Evolutionary conservation across 441 rosid genomes (phyloP).

Genomic region (Syzygium syzygioides): DNA sequence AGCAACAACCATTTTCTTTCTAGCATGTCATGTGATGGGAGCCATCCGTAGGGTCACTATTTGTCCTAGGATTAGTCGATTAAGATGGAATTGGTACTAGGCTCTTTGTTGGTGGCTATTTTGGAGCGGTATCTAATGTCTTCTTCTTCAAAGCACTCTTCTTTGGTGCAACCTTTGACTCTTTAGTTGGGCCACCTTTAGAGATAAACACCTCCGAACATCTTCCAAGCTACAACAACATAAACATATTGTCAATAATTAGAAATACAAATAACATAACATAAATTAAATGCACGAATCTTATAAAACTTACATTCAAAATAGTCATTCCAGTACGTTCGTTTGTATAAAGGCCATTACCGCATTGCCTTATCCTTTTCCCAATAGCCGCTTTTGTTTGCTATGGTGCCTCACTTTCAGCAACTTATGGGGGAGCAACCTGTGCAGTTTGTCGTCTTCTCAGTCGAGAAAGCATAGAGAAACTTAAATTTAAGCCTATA

Average conservation of each 20-base stretch:
- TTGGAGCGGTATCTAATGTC: background rate
- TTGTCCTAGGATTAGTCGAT: background rate
- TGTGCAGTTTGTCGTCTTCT: background rate
- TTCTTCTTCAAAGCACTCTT: background rate
- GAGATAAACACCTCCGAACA: background rate
- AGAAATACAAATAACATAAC: background rate
- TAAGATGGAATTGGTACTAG: background rate
- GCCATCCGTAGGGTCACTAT: background rate
- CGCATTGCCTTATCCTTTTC: background rate
- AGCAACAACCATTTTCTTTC: background rate
- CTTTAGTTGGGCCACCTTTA: background rate
- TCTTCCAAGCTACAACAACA: background rate
- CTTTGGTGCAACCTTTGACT: background rate
- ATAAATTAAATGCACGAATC: background rate
- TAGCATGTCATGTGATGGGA: too few relatives aligned
- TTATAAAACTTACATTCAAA: background rate
- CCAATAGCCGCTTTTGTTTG: background rate
- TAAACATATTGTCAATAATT: background rate
- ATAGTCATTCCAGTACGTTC: background rate
- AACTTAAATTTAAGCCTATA: too few relatives aligned
- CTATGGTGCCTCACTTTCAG: background rate
- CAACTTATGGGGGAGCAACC: background rate
- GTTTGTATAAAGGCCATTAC: background rate
- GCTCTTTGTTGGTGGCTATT: background rate
- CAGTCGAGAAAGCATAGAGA: background rate